Base-by-base conservation (phyloP, 192 early-diverging fungal species). In the Coemansia sp. region DNA sequence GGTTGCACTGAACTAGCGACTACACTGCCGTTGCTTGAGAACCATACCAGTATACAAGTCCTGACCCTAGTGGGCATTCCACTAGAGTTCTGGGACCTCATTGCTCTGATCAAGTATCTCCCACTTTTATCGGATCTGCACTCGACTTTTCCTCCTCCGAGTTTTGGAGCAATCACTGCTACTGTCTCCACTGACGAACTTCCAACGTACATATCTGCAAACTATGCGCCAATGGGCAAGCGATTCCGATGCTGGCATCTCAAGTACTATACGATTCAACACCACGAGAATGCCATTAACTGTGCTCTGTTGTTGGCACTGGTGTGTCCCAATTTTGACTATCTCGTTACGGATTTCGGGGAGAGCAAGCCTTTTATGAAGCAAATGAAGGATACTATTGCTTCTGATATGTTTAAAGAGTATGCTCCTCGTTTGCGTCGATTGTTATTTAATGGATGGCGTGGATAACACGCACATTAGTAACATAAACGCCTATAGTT, bases 161-260 rank as follows among this genome's bases (percentile, higher is more conserved):
- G 50, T 10, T 47, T 47, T 20, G 46, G 27, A 24, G 50, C 50
- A 18, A 6, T 52, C 7, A 5, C 50, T 24, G 22, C 1, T n/a
- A 9, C 5, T 10, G 22, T 8, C 20, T 12, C 22, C 8, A 22
- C 27, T 29, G 22, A 1, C 10, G 22, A 12, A 2, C 50, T 52
- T 52, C 50, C 50, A 3, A 9, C 7, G n/a, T 27, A 52, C 20
- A 20, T 52, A 20, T 20, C 5, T 12, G n/a, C 50, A 24, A 52
- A 9, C 22, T 10, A 52, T 27, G 50, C 50, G 7, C 50, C 50
- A 11, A 52, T 52, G 50, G 22, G 50, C 9, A 24, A 24, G 50
- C 50, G 22, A 11, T 52, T 52, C 50, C 50, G 50, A 20, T 52
- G 50, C 50, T 52, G 50, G 50, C 24, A 52, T 52, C 24, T 52